Evolutionary conservation across 73 alveolate genomes (phyloP).

Genomic region (Paramecium sexaurelia): DNA sequence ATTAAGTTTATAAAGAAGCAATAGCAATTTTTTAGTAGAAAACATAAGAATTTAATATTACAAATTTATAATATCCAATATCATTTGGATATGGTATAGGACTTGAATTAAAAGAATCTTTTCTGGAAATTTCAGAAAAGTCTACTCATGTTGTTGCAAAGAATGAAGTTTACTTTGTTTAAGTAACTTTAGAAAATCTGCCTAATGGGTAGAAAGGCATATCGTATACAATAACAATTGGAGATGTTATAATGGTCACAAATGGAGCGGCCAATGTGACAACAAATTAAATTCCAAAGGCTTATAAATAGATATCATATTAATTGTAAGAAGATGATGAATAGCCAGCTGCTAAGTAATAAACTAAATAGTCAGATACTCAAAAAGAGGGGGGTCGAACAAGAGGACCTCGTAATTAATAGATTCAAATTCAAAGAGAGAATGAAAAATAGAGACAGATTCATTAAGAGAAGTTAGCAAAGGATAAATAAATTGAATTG

Average conservation of each 20-base stretch:
- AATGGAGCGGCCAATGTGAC: constrained; percentile 66
- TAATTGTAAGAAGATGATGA: constrained; percentile 75
- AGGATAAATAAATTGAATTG: constrained; percentile 83
- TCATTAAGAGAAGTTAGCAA: constrained; percentile 80
- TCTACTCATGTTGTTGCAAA: constrained; percentile 69
- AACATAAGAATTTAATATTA: constrained; percentile 36
- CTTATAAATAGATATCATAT: constrained; percentile 77
- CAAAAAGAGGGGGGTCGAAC: neutral
- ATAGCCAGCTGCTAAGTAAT: constrained; percentile 1
- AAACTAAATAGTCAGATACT: neutral
- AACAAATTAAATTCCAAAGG: constrained; percentile 67
- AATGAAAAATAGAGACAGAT: constrained; percentile 82
- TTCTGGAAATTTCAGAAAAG: constrained; percentile 68
- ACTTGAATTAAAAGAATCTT: constrained; percentile 64
- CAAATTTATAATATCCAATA: neutral
- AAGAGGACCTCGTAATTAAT: constrained; percentile 72
- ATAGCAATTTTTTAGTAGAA: constrained; percentile 46
- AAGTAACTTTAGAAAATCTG: constrained; percentile 66
- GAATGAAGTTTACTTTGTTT: constrained; percentile 73
- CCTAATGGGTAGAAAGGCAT: constrained; percentile 67
- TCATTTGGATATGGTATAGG: constrained; percentile 63
- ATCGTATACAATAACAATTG: constrained; percentile 73
- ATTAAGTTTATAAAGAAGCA: constrained; percentile 68
- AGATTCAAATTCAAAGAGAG: constrained; percentile 75
- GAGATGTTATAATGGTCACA: constrained; percentile 50